Evolutionary conservation across 1,284 basidiomycete genomes (phyloP).

Genomic region (Ceratobasidium theobromae): DNA sequence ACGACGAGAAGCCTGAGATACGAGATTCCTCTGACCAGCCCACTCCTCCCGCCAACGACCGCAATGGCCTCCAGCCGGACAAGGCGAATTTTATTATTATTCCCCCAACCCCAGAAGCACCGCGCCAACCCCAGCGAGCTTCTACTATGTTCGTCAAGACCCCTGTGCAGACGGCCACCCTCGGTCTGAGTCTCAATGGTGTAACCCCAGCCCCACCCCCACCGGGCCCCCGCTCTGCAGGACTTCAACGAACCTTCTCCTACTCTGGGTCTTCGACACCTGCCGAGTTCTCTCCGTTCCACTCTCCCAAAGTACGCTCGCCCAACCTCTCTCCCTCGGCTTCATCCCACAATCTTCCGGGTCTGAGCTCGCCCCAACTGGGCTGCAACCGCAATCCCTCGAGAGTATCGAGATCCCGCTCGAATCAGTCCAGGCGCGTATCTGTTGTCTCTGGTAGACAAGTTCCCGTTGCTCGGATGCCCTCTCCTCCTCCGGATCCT

Average conservation of each 20-base stretch:
- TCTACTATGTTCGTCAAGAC: conserved; percentile 11
- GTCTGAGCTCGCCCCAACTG: conserved; percentile 40
- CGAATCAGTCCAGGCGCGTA: conserved; percentile 35
- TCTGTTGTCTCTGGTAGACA: conserved; percentile 20
- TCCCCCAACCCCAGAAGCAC: conserved; percentile 15
- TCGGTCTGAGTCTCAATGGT: conserved; percentile 22
- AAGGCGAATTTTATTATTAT: conserved; percentile 30
- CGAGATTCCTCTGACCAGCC: conserved; percentile 26
- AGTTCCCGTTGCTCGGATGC: conserved; percentile 12
- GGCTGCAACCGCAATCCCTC: conserved; percentile 40
- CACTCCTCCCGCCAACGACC: conserved; percentile 22
- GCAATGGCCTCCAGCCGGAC: conserved; percentile 20
- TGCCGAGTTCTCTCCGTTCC: conserved; percentile 39
- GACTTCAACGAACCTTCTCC: conserved; percentile 39
- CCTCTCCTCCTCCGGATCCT: conserved; percentile 18
- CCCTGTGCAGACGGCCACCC: conserved; percentile 36
- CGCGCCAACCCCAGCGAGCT: not conserved
- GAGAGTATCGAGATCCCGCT: conserved; percentile 41
- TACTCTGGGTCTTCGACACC: conserved; percentile 32
- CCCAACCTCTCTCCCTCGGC: conserved; percentile 42
- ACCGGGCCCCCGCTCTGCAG: conserved; percentile 38
- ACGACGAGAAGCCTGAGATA: conserved; percentile 37
- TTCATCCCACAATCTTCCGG: conserved; percentile 29
- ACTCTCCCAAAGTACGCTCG: conserved; percentile 21
- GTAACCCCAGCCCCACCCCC: conserved; percentile 37